phyloP scores from a whole-genome alignment of 176 grass and related monocot genomes.

The Bromus sterilis region DNA sequence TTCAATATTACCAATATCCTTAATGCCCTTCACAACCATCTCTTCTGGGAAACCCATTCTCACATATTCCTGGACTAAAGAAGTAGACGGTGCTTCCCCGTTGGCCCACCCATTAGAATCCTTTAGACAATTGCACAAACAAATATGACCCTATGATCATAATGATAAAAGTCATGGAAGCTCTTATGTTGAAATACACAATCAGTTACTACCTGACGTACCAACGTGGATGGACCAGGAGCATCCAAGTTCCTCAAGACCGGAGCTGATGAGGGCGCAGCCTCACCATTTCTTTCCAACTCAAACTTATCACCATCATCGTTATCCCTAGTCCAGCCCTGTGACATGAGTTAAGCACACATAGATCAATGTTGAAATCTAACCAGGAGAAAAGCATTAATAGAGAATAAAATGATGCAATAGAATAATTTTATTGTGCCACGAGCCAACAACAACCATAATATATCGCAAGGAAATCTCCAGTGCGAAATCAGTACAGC shows the following conservation, averaged over 20 bases:
- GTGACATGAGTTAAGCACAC: neutral
- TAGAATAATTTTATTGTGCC: neutral
- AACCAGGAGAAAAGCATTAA: neutral
- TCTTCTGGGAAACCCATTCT: constrained; percentile 54
- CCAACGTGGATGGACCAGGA: neutral
- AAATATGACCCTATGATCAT: constrained; percentile 10
- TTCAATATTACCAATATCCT: constrained; percentile 38
- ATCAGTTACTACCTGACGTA: constrained; percentile 6
- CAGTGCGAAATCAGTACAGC: neutral
- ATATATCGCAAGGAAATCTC: neutral
- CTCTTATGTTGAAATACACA: neutral
- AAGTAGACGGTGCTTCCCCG: neutral
- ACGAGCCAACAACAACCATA: neutral
- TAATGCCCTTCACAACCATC: constrained; percentile 39
- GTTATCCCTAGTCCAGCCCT: constrained; percentile 34
- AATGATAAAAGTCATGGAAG: neutral
- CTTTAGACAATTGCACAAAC: constrained; percentile 16
- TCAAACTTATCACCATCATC: constrained; percentile 25
- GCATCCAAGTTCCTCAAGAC: neutral
- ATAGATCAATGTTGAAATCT: neutral
- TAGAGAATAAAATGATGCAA: neutral
- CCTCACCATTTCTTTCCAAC: constrained; percentile 28
- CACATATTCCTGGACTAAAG: constrained; percentile 27
- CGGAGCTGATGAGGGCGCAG: neutral
- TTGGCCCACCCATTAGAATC: constrained; percentile 17